Evolutionary conservation across 441 rosid genomes (phyloP).

Genomic region (Manihot esculenta): DNA sequence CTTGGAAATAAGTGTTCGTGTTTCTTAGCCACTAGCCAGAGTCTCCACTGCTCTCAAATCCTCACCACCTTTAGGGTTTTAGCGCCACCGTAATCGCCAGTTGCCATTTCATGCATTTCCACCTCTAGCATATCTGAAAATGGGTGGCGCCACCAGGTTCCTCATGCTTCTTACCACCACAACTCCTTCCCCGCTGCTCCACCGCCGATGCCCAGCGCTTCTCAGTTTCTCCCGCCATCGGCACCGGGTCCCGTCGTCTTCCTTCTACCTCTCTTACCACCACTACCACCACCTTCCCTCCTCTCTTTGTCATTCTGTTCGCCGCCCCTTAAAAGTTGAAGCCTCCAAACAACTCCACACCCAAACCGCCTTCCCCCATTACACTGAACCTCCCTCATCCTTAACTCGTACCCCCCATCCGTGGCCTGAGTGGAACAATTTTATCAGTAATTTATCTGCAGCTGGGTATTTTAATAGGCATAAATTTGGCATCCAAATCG

Average conservation of each 20-base stretch:
- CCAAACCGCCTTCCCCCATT: slow-evolving; percentile 18
- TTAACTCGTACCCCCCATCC: slow-evolving; percentile 27
- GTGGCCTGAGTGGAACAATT: slow-evolving; percentile 57
- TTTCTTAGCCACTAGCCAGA: background rate
- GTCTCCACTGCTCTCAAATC: background rate
- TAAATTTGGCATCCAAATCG: background rate
- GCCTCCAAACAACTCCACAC: slow-evolving; percentile 34
- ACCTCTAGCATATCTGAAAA: slow-evolving; percentile 16
- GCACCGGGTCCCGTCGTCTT: slow-evolving; percentile 8
- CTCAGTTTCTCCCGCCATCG: slow-evolving; percentile 19
- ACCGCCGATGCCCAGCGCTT: slow-evolving; percentile 27
- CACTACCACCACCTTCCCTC: slow-evolving; percentile 10
- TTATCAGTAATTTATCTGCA: slow-evolving; percentile 42
- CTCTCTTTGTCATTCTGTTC: slow-evolving; percentile 17
- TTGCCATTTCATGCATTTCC: slow-evolving; percentile 6
- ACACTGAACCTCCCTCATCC: slow-evolving; percentile 9
- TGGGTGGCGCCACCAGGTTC: slow-evolving; percentile 66
- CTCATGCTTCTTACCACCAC: slow-evolving; percentile 52
- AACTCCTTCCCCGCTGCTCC: slow-evolving; percentile 34
- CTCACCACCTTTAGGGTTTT: slow-evolving; percentile 17
- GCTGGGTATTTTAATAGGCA: slow-evolving; percentile 48
- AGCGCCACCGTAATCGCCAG: background rate
- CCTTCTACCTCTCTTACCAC: slow-evolving; percentile 18
- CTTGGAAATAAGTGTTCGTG: background rate
- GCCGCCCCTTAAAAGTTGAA: slow-evolving; percentile 17